Base-by-base conservation (phyloP, 495 filamentous ascomycete genomes). In the Alectoria sarmentosa region DNA sequence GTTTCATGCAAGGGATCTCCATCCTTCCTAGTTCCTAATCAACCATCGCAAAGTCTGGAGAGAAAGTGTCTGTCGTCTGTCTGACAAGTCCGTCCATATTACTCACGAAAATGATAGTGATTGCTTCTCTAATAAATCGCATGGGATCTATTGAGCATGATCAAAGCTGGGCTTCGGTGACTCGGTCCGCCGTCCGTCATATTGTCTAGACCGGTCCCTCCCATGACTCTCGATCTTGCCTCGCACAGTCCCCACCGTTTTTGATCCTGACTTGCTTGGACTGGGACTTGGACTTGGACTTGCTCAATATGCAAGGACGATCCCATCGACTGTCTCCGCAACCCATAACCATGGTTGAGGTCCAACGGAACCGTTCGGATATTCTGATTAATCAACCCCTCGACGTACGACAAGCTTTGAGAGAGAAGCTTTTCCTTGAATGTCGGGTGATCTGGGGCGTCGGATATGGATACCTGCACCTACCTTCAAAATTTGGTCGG, bases 111-210 rank as follows among this genome's bases (percentile, higher is more conserved):
- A n/a, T n/a, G n/a, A n/a, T n/a, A n/a, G n/a, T n/a, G n/a, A n/a
- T n/a, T n/a, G n/a, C n/a, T n/a, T n/a, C n/a, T n/a, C n/a, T n/a
- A n/a, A n/a, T n/a, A n/a, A n/a, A n/a, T n/a, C n/a, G n/a, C n/a
- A n/a, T n/a, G n/a, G n/a, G n/a, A 41, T 41, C 14, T 41, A 14
- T 54, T 30, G 28, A 49, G 46, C 46, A 49, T 49, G 46, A 49
- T 54, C 14, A 4, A 32, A 32, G 49, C 26, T 28, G 30, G 28
- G 14, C 28, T 30, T 48, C n/a, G 49, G 26, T 17, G 13, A 54
- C 28, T 34, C 61, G 48, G 48, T 63, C 48, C 61, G 61, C 61
- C 37, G 55, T 63, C 61, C 37, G 61, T 36, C 13, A 63, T 63
- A 36, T 28, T 55, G 49, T 63, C 49, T 42, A 57, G 61, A 42